Base-by-base conservation (phyloP, 176 grass and related monocot genomes). In the Oryza nivara region DNA sequence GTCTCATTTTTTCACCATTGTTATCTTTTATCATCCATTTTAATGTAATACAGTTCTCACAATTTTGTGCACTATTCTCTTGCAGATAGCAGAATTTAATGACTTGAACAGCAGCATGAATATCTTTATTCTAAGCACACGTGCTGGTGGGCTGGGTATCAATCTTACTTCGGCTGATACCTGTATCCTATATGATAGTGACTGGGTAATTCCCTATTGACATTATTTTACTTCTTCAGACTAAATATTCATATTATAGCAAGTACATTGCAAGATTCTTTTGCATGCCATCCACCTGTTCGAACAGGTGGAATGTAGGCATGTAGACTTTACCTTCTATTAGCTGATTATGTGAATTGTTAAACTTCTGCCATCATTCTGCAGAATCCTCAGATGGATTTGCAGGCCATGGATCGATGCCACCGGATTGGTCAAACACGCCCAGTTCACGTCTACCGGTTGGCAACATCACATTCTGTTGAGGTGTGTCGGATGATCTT, bases 321-420 rank as follows among this genome's bases (percentile, higher is more conserved):
- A 20, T 75, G 72, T 72, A 15, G 36, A 17, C 68, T 80, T 78
- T 40, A 4, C 5, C 7, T 17, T 4, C 8, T 68, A 12, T 68
- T 67, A 72, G 32, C 14, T 82, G 11, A 38, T 13, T 19, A 74
- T 73, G 14, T 87, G 43, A 47, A 70, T 46, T 3, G 40, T 7
- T 43, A 14, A 75, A 11, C 34, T 26, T 79, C 80, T 82, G n/a
- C 25, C 84, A 63, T 84, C 0, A 12, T 76, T 56, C 13, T 86
- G 52, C 89, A 98, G 96, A 98, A 98, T 74, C 96, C 96, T 81
- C 96, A 98, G 79, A 92, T 91, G 91, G 96, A 98, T 94, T 70
- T 98, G 75, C 96, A 98, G 88, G 96, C 96, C 32, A 98, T 98
- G 96, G 96, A 98, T 73, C 77, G 96, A 41, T 98, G 96, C 83